Percentiles rank a stretch among this genome's conserved stretches.
These are phyloP conservation scores for Knoxdaviesia proteae DNA, from an alignment of 2,329 filamentous ascomycete genomes.

Conservation along the genomic window DNA sequence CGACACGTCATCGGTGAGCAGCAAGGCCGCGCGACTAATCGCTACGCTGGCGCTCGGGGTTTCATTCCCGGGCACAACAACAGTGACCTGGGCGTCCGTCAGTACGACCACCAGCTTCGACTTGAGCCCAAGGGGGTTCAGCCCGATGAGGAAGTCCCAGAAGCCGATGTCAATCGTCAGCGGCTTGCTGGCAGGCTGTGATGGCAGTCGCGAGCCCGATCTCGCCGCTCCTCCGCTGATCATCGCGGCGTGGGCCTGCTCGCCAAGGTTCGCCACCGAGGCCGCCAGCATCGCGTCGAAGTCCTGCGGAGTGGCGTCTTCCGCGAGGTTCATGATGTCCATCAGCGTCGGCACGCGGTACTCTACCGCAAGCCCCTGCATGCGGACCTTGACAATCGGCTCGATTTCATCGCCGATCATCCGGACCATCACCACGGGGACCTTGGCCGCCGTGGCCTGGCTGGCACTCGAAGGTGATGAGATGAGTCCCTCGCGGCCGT, in stretches of 20 bases:
- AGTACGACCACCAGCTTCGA: slow-evolving; percentile 66
- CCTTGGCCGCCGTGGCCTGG: slow-evolving; percentile 9
- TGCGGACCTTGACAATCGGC: slow-evolving; percentile 68
- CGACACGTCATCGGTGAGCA: slow-evolving; percentile 56
- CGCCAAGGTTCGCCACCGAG: slow-evolving; percentile 59
- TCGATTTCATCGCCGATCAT: slow-evolving; percentile 92
- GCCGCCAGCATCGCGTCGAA: slow-evolving; percentile 56
- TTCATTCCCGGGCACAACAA: slow-evolving; percentile 42
- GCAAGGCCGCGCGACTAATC: slow-evolving; percentile 60
- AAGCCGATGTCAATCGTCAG: slow-evolving; percentile 55
- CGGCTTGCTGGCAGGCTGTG: slow-evolving; percentile 21
- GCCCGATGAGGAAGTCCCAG: slow-evolving; percentile 59
- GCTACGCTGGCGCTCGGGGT: slow-evolving; percentile 43
- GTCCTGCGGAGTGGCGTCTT: slow-evolving; percentile 48
- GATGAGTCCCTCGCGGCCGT: slow-evolving; percentile 42
- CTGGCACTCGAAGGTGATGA: slow-evolving; percentile 8
- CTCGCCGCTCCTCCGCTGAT: not conserved
- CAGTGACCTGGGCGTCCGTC: slow-evolving; percentile 54
- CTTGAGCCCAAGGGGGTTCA: slow-evolving; percentile 57
- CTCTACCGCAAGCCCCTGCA: slow-evolving; percentile 69
- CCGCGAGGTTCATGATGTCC: slow-evolving; percentile 51
- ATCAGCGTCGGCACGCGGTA: slow-evolving; percentile 73
- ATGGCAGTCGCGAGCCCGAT: not conserved
- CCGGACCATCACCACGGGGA: slow-evolving; percentile 57
- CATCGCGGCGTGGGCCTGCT: slow-evolving; percentile 28